A percentile compares a stretch with the other conserved stretches of the same genome.
These are phyloP conservation scores for Fusarium burgessii DNA, from an alignment of 2,329 filamentous ascomycete genomes.

Conservation along the genomic window DNA sequence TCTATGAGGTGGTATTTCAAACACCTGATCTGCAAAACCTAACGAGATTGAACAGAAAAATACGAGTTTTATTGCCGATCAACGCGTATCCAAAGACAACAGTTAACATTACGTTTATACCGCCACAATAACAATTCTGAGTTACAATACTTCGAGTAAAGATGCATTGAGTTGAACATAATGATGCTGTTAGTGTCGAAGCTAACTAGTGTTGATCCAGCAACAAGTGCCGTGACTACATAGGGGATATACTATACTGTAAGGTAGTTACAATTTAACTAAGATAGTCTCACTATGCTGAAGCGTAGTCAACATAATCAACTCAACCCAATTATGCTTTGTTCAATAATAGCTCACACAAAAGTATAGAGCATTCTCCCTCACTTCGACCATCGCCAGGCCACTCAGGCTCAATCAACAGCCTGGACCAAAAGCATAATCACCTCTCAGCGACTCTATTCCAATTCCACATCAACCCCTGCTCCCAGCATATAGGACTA, in stretches of 20 bases:
- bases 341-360: not conserved
- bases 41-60: not conserved
- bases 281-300: not conserved
- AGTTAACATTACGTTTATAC: not conserved
- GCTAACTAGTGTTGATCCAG: not conserved
- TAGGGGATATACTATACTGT: not conserved
- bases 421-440: not conserved
- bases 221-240: not conserved
- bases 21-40: conserved; percentile 7
- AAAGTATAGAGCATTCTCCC: not conserved
- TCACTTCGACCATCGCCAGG: not conserved
- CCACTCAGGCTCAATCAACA: not conserved
- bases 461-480: not conserved
- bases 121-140: no score
- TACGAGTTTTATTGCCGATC: conserved; percentile 11
- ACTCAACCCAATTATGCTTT: not conserved
- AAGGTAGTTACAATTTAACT: not conserved
- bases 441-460: not conserved
- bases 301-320: not conserved
- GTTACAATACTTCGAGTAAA: not conserved
- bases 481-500: not conserved
- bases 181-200: not conserved
- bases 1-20: not conserved
- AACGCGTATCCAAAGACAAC: not conserved
- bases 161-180: not conserved